These are phyloP conservation scores for Lasiosphaeris hirsuta DNA, from an alignment of 495 filamentous ascomycete species.

Conservation along the genomic window DNA sequence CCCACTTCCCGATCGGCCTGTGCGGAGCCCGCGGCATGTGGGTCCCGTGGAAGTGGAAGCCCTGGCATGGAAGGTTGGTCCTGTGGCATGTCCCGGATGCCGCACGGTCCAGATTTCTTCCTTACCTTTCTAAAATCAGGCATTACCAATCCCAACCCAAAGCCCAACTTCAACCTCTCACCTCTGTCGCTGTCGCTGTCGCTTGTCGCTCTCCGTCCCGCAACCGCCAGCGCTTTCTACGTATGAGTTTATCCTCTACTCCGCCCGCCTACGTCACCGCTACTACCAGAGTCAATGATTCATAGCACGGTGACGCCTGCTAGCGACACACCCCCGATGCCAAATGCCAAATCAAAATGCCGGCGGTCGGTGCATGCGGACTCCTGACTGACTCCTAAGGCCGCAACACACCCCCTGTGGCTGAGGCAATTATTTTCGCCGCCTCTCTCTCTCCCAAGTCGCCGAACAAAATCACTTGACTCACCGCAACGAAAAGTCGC, in stretches of 20 bases:
- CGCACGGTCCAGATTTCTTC: constrained; percentile 1
- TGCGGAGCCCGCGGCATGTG: not conserved
- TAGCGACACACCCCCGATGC: constrained; percentile 9
- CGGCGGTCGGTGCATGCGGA: not conserved
- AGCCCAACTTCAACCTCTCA: constrained; percentile 11
- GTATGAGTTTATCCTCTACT: not conserved
- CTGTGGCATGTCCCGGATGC: too few species aligned
- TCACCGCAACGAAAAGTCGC: constrained; percentile 9
- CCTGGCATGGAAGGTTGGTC: too few species aligned
- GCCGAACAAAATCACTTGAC: constrained; percentile 1
- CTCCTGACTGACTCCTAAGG: constrained; percentile 1
- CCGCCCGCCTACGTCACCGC: constrained; percentile 4
- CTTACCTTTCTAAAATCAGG: constrained; percentile 6
- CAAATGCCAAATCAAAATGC: too few species aligned
- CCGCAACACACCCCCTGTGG: constrained; percentile 8
- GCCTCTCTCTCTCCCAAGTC: not conserved
- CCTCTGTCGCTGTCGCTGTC: too few species aligned
- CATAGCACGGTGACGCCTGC: not conserved
- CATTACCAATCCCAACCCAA: constrained; percentile 15
- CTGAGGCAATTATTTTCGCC: constrained; percentile 10
- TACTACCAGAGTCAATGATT: not conserved
- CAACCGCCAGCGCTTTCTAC: too few species aligned
- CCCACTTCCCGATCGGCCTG: constrained; percentile 1
- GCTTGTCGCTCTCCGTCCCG: not conserved
- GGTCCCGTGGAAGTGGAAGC: not conserved